A percentile compares a stretch with the other conserved stretches of the same genome.
These are phyloP conservation scores for Candida fluviatilis DNA, from an alignment of 805 yeast genomes.

Conservation along the genomic window DNA sequence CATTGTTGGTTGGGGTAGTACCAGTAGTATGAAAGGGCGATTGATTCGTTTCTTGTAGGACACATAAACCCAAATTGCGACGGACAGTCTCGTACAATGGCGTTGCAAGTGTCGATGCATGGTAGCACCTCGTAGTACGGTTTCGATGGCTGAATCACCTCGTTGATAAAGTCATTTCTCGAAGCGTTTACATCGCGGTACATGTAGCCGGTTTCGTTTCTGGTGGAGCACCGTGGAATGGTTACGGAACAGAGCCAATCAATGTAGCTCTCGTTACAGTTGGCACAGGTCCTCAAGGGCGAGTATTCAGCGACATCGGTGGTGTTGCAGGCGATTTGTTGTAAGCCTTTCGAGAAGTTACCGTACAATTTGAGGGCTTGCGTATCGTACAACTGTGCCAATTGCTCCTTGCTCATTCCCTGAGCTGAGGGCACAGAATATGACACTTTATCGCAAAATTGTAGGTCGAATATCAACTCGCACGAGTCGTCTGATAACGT, in stretches of 20 bases:
- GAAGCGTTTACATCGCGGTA: conserved; percentile 46
- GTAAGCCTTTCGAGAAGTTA: conserved; percentile 73
- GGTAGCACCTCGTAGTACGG: conserved; percentile 80
- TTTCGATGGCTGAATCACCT: conserved; percentile 47
- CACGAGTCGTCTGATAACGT: conserved; percentile 58
- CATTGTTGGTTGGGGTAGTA: conserved; percentile 21
- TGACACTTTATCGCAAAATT: conserved; percentile 77
- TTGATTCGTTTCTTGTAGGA: conserved; percentile 44
- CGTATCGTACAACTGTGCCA: conserved; percentile 51
- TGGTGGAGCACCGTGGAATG: conserved; percentile 79
- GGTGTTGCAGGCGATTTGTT: conserved; percentile 72
- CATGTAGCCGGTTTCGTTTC: conserved; percentile 39
- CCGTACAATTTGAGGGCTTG: conserved; percentile 52
- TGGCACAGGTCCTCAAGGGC: conserved; percentile 66
- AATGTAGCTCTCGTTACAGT: conserved; percentile 68
- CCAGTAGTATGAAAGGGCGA: conserved; percentile 42
- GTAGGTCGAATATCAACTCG: conserved; percentile 66
- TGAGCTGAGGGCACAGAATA: conserved; percentile 67
- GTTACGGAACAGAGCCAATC: conserved; percentile 88
- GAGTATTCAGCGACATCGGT: conserved; percentile 65
- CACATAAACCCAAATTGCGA: conserved; percentile 70
- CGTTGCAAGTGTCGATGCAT: conserved; percentile 75
- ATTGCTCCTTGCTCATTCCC: conserved; percentile 11
- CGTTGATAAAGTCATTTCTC: conserved; percentile 58
- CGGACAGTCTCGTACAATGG: conserved; percentile 82